Evolutionary conservation across 768 basidiomycete genomes (phyloP).

Genomic region (Pisolithus tinctorius): DNA sequence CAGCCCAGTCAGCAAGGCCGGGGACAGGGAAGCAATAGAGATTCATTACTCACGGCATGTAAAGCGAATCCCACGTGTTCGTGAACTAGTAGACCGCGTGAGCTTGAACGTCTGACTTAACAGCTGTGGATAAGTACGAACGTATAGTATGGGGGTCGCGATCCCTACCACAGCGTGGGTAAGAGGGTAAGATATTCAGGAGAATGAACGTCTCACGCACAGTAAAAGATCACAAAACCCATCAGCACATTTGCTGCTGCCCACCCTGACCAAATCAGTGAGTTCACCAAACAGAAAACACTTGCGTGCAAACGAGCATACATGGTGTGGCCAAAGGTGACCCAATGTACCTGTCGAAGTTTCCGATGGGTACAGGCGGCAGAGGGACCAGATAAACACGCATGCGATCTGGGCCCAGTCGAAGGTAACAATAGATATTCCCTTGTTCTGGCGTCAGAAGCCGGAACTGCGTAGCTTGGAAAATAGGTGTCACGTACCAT

Average conservation of each 20-base stretch:
- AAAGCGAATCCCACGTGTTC: slow-evolving; percentile 54
- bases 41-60: slow-evolving; percentile 43
- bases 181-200: neutral
- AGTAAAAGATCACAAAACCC: slow-evolving; percentile 70
- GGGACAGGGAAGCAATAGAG: neutral
- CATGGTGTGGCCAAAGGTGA: slow-evolving; percentile 67
- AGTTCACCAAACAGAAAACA: neutral
- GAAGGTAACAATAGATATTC: slow-evolving; percentile 72
- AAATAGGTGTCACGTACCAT: slow-evolving; percentile 28
- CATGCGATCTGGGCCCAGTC: slow-evolving; percentile 68
- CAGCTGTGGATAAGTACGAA: slow-evolving; percentile 43
- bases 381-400: slow-evolving; percentile 12
- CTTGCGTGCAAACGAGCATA: slow-evolving; percentile 3
- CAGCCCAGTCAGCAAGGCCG: neutral
- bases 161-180: slow-evolving; percentile 17
- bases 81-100: slow-evolving; percentile 35
- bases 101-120: neutral
- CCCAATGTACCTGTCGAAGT: slow-evolving; percentile 19
- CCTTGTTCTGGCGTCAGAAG: slow-evolving; percentile 16
- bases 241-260: slow-evolving; percentile 64
- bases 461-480: neutral
- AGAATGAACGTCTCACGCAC: slow-evolving; percentile 21
- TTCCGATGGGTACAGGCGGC: neutral
- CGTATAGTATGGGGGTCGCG: slow-evolving; percentile 32
- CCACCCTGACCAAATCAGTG: slow-evolving; percentile 45